These are phyloP conservation scores for Solanum microdontum DNA, from an alignment of 257 asterid genomes.

Conservation along the genomic window DNA sequence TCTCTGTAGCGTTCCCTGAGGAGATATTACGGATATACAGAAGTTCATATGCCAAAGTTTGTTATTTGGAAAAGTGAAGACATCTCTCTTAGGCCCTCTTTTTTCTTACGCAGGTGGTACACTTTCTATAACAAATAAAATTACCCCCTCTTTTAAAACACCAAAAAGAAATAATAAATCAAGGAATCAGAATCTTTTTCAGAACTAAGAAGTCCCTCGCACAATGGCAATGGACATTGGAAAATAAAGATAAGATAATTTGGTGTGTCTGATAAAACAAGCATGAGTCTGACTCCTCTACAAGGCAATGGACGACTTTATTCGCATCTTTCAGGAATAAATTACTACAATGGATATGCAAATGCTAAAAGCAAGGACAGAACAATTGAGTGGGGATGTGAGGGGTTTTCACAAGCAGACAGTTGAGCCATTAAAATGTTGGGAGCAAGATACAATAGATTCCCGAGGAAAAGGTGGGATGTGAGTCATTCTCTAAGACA, in stretches of 20 bases:
- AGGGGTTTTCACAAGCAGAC: neutral
- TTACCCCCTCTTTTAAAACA: neutral
- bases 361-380: neutral
- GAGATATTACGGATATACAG: constrained; percentile 1
- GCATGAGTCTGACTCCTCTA: neutral
- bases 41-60: neutral
- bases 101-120: neutral
- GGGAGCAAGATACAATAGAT: neutral
- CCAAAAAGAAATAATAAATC: neutral
- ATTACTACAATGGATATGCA: neutral
- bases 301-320: neutral
- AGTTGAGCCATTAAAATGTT: neutral
- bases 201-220: neutral
- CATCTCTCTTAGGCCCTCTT: neutral
- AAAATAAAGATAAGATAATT: neutral
- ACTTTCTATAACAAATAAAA: neutral
- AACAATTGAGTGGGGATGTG: neutral
- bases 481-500: neutral
- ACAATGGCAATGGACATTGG: neutral
- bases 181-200: neutral
- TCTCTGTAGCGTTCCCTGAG: constrained; percentile 79
- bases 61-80: neutral
- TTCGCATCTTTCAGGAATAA: neutral
- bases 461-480: neutral
- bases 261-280: neutral